These are phyloP conservation scores for Gyrodon lividus DNA, from an alignment of 768 basidiomycete species.

Conservation along the genomic window DNA sequence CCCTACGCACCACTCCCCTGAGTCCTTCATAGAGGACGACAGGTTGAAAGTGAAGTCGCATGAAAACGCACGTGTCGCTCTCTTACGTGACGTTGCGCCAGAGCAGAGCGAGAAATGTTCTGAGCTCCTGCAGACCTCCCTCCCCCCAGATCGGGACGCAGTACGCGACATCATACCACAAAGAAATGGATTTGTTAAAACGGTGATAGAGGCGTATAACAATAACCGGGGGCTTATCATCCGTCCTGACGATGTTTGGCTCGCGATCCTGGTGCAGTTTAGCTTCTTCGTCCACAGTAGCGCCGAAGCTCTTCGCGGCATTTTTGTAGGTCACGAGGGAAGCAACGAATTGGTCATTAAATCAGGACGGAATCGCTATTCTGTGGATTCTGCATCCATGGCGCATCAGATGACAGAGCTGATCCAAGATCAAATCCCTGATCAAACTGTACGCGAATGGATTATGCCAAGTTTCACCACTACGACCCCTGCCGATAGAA, in stretches of 20 bases:
- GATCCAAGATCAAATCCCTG: conserved; percentile 22
- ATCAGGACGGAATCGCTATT: conserved; percentile 15
- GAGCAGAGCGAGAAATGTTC: conserved; percentile 21
- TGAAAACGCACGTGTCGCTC: conserved; percentile 18
- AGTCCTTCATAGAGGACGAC: conserved; percentile 32
- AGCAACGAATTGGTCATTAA: conserved; percentile 28
- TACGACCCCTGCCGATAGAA: conserved; percentile 39
- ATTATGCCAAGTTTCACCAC: conserved; percentile 45
- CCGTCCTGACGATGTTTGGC: conserved; percentile 52
- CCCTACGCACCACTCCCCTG: conserved; percentile 20
- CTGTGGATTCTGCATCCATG: conserved; percentile 33
- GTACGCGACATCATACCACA: conserved; percentile 31
- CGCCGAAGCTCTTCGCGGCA: conserved; percentile 31
- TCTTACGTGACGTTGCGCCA: conserved; percentile 22
- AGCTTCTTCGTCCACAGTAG: conserved; percentile 41
- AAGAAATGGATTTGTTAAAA: conserved; percentile 36
- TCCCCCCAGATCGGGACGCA: conserved; percentile 15
- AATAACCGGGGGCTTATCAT: conserved; percentile 39
- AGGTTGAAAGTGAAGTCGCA: conserved; percentile 22
- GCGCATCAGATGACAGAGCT: conserved; percentile 21
- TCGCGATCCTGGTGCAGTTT: conserved; percentile 36
- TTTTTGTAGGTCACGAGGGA: conserved; percentile 29
- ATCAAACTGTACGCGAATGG: conserved; percentile 36
- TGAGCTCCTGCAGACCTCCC: conserved; percentile 30
- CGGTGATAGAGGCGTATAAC: conserved; percentile 36